Conservation (phyloP, 2,329 filamentous ascomycete genomes). For the Colletotrichum gloeosporioides region DNA sequence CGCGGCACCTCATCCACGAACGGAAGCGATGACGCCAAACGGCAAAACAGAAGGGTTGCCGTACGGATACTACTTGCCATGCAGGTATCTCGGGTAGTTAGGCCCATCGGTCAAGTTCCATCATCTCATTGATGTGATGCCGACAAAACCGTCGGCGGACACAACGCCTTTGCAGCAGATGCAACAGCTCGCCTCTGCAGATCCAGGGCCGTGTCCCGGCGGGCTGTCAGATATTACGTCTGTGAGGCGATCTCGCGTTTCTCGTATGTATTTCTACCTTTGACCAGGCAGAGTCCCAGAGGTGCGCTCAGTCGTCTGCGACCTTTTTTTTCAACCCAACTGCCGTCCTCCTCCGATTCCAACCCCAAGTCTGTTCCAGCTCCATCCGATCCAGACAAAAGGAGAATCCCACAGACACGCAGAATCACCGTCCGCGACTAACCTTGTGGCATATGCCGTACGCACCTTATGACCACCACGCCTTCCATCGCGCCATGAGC, state of each 20-base stretch:
- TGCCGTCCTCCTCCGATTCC: neutral
- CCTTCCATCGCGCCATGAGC: neutral
- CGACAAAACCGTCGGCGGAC: neutral
- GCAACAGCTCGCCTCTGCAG: neutral
- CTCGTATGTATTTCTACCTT: neutral
- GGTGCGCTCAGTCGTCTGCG: neutral
- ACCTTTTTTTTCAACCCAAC: neutral
- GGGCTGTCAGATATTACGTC: slow-evolving; percentile 7
- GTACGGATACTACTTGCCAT: neutral
- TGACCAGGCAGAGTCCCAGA: neutral
- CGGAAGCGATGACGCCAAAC: neutral
- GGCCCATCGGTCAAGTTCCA: neutral
- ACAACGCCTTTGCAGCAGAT: neutral
- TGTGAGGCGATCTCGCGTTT: neutral
- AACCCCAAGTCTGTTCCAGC: neutral
- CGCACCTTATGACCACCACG: neutral
- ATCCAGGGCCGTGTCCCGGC: slow-evolving; percentile 8
- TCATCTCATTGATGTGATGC: neutral
- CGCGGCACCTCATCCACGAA: neutral
- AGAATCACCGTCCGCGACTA: neutral
- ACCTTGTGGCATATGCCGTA: neutral
- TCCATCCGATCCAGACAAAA: neutral
- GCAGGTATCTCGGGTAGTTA: neutral
- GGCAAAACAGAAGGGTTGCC: neutral
- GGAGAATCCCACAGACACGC: neutral